phyloP scores from a whole-genome alignment of 1,284 basidiomycete genomes.

The Cerioporus squamosus region DNA sequence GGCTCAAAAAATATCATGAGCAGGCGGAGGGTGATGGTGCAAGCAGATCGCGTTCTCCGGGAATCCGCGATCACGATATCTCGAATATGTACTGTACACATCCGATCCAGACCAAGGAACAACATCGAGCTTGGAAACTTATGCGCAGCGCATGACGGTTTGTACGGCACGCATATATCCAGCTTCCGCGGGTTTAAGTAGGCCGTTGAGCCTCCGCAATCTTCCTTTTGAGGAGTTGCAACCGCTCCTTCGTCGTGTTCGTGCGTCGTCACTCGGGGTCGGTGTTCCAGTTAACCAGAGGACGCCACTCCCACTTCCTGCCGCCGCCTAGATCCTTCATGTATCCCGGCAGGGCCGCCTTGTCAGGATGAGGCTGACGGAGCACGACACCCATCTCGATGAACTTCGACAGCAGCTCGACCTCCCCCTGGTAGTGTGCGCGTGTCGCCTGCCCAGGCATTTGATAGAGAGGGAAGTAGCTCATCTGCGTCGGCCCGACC shows the following conservation, averaged over 20 bases:
- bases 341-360: background rate
- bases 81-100: background rate
- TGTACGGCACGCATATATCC: background rate
- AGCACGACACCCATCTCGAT: constrained; percentile 8
- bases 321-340: background rate
- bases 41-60: background rate
- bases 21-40: background rate
- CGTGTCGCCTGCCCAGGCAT: background rate
- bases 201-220: background rate
- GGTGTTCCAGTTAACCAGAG: constrained; percentile 1
- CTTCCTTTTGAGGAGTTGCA: background rate
- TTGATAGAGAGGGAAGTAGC: constrained; percentile 4
- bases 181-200: background rate
- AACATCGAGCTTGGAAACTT: background rate
- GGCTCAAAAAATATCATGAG: no score
- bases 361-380: background rate
- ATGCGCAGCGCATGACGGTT: background rate
- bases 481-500: constrained; percentile 3
- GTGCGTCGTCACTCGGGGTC: constrained; percentile 1
- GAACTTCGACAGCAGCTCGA: constrained; percentile 5
- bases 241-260: background rate
- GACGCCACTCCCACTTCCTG: constrained; percentile 11
- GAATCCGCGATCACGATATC: background rate
- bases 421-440: background rate
- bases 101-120: background rate